Percentiles rank a stretch among this genome's conserved stretches.
Conservation (phyloP, 208 protist species). For the Acanthamoeba culbertsoni region DNA sequence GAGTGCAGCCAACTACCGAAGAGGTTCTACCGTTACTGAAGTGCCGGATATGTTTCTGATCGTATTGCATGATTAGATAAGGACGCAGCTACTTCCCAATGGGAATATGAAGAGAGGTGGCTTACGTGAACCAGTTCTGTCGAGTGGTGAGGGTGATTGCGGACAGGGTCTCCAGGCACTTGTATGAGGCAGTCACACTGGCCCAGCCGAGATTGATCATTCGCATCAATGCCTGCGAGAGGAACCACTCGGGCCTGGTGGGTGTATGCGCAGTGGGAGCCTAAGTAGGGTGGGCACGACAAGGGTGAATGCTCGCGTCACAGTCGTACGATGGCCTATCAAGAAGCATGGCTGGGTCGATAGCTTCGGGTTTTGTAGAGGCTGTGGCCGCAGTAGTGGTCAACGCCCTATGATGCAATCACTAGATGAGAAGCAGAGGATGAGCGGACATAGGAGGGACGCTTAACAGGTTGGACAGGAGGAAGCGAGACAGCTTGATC, state of each 20-base stretch:
- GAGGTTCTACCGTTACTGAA: background rate
- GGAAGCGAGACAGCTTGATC: constrained; percentile 23
- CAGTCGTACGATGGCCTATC: background rate
- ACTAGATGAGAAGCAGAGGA: background rate
- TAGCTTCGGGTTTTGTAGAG: background rate
- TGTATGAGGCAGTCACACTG: background rate
- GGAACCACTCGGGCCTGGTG: constrained; percentile 1
- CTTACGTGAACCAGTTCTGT: constrained; percentile 37
- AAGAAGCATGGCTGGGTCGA: background rate
- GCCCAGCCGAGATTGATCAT: constrained; percentile 31
- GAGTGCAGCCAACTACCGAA: background rate
- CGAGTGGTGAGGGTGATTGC: background rate
- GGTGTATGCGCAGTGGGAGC: background rate
- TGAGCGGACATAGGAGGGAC: background rate
- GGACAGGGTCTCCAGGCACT: background rate
- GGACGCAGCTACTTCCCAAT: background rate
- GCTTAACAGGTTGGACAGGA: background rate
- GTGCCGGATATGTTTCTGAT: constrained; percentile 5
- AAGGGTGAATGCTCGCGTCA: background rate
- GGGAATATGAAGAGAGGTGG: background rate
- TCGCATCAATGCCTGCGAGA: background rate
- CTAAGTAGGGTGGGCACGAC: background rate
- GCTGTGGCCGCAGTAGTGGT: background rate
- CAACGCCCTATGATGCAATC: background rate
- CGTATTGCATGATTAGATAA: background rate